These are phyloP conservation scores for Falciphora oryzae DNA, from an alignment of 2,329 filamentous ascomycete genomes.

Conservation along the genomic window DNA sequence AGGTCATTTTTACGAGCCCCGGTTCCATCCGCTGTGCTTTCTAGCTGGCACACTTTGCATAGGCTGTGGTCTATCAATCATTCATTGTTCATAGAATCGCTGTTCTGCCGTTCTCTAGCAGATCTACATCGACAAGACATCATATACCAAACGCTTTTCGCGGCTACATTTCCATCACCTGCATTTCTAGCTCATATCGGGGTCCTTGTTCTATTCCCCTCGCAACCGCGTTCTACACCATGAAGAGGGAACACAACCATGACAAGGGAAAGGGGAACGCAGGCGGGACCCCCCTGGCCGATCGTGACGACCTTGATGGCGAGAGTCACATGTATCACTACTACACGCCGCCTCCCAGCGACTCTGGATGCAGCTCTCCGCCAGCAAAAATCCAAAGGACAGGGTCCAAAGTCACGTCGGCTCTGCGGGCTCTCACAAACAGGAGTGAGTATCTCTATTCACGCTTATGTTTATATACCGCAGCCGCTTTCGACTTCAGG, in stretches of 20 bases:
- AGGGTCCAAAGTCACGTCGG: slow-evolving; percentile 36
- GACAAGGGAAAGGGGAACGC: neutral
- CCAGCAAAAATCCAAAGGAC: slow-evolving; percentile 33
- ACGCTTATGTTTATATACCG: neutral
- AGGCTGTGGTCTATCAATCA: neutral
- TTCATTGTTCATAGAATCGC: neutral
- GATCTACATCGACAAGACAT: neutral
- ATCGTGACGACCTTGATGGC: neutral
- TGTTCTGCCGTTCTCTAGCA: neutral
- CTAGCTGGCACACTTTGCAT: neutral
- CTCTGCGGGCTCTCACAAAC: slow-evolving; percentile 35
- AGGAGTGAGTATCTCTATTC: slow-evolving; percentile 21
- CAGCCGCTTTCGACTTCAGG: neutral
- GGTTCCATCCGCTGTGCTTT: neutral
- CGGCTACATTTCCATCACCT: neutral
- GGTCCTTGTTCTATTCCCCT: neutral
- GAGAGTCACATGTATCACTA: neutral
- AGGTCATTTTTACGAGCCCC: too few species aligned
- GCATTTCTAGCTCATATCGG: neutral
- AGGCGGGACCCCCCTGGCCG: too few species aligned
- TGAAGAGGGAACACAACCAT: neutral
- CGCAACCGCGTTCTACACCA: neutral
- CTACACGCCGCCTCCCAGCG: neutral
- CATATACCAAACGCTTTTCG: neutral
- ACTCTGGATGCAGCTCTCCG: slow-evolving; percentile 13